phyloP scores from a whole-genome alignment of 495 filamentous ascomycete species.

The Physcia stellaris region DNA sequence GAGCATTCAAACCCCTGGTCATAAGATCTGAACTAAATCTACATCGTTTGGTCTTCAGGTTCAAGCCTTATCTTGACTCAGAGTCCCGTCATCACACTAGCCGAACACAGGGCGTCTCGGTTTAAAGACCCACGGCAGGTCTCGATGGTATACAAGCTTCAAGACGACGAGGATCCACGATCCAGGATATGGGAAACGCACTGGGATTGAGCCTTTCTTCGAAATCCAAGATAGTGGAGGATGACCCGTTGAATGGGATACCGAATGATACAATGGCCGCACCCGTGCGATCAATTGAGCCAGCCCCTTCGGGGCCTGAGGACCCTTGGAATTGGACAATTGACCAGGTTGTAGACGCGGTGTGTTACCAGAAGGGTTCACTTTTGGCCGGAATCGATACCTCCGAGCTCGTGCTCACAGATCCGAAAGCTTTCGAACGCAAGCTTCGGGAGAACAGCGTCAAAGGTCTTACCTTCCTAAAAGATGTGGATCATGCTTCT shows the following conservation, averaged over 20 bases:
- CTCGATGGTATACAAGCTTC: too few species aligned
- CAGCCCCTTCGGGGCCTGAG: constrained; percentile 6
- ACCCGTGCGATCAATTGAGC: constrained; percentile 6
- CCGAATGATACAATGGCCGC: background rate
- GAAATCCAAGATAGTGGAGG: too few species aligned
- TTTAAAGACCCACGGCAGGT: too few species aligned
- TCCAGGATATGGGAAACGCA: too few species aligned
- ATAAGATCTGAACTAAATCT: too few species aligned
- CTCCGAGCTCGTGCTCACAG: constrained; percentile 26
- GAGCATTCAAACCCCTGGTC: too few species aligned
- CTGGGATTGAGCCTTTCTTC: too few species aligned
- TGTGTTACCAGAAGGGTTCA: constrained; percentile 39
- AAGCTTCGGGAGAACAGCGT: constrained; percentile 44
- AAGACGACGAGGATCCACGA: too few species aligned
- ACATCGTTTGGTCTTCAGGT: too few species aligned
- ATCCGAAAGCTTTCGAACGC: constrained; percentile 34
- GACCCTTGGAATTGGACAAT: constrained; percentile 59
- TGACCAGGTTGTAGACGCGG: constrained; percentile 47
- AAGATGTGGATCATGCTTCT: constrained; percentile 27
- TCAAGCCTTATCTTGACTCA: too few species aligned
- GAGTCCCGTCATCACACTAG: too few species aligned
- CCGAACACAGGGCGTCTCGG: too few species aligned
- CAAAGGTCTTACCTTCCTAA: constrained; percentile 47
- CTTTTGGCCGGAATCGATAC: constrained; percentile 9
- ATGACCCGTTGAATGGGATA: background rate